Evolutionary conservation across 2,329 filamentous ascomycete species (phyloP).

Genomic region (Phialocephala subalpina): DNA sequence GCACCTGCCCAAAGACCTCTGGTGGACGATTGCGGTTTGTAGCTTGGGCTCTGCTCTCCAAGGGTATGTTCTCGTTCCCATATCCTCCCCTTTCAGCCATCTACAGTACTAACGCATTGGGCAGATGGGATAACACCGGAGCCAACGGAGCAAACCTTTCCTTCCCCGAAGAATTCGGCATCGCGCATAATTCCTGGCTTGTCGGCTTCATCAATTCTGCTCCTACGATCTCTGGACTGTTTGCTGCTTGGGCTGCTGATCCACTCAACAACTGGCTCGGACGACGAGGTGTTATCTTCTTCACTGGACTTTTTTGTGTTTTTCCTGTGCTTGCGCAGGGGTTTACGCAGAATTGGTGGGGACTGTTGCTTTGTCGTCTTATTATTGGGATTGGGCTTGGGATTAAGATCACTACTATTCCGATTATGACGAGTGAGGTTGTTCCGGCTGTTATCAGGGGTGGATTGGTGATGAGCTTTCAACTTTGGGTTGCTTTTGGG

Average conservation of each 20-base stretch:
- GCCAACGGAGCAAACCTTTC: slow-evolving; percentile 10
- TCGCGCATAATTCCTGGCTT: slow-evolving; percentile 6
- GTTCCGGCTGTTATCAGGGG: slow-evolving; percentile 1
- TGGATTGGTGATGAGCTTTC: slow-evolving; percentile 10
- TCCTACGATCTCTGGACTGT: slow-evolving; percentile 3
- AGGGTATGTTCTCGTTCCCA: too few species aligned
- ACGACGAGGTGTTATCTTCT: slow-evolving; percentile 3
- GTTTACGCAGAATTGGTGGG: slow-evolving; percentile 10
- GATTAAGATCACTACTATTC: slow-evolving; percentile 8
- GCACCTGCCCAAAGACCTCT: background rate
- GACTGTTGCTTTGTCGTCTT: background rate
- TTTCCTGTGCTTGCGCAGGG: slow-evolving; percentile 6
- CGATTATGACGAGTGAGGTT: slow-evolving; percentile 6
- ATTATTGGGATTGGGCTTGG: slow-evolving; percentile 7
- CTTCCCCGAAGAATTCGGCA: slow-evolving; percentile 12
- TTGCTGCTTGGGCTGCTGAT: slow-evolving; percentile 1
- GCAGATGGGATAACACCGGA: slow-evolving; percentile 8
- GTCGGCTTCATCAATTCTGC: slow-evolving; percentile 6
- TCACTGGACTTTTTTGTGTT: slow-evolving; percentile 9
- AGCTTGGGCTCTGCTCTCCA: slow-evolving; percentile 3
- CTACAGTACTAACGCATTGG: background rate
- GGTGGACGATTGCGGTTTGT: background rate
- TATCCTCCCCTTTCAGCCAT: background rate
- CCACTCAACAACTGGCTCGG: slow-evolving; percentile 7
- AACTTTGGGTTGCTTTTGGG: slow-evolving; percentile 11